Evolutionary conservation across 2,329 filamentous ascomycete species (phyloP).

Genomic region (Pseudogymnoascus sp.): DNA sequence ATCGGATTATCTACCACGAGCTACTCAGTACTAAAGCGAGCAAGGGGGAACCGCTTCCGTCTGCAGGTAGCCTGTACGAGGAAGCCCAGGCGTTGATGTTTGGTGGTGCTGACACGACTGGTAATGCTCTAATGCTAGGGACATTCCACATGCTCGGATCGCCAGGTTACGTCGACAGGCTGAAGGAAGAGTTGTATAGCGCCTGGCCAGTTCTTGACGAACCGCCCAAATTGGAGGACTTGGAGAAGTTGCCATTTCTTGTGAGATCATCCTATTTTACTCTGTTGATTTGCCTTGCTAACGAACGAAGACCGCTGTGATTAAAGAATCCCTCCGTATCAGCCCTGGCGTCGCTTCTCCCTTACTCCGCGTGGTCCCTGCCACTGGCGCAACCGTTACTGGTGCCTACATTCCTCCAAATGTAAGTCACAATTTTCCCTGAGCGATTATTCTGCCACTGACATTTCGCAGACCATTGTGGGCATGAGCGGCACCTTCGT

Average conservation of each 20-base stretch:
- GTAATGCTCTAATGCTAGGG: conserved; percentile 34
- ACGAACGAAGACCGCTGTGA: neutral
- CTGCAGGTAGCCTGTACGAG: conserved; percentile 30
- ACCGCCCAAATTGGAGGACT: conserved; percentile 26
- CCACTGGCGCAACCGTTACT: conserved; percentile 1
- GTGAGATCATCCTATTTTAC: neutral
- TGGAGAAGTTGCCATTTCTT: conserved; percentile 30
- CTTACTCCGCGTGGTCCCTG: conserved; percentile 5
- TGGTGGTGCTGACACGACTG: conserved; percentile 38
- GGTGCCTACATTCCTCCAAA: conserved; percentile 3
- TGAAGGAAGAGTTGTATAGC: conserved; percentile 32
- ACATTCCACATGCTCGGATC: conserved; percentile 34
- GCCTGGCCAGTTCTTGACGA: conserved; percentile 31
- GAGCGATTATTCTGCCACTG: neutral
- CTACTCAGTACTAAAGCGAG: conserved; percentile 27
- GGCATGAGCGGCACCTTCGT: conserved; percentile 19
- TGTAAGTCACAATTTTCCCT: neutral
- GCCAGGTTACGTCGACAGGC: conserved; percentile 25
- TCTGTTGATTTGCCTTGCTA: conserved; percentile 27
- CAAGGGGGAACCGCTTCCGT: conserved; percentile 21
- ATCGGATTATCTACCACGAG: conserved; percentile 31
- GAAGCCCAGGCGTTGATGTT: conserved; percentile 40
- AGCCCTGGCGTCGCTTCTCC: neutral
- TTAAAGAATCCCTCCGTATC: neutral
- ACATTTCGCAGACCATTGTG: conserved; percentile 7